phyloP scores from a whole-genome alignment of 2,329 filamentous ascomycete genomes.

The Colletotrichum lentis region DNA sequence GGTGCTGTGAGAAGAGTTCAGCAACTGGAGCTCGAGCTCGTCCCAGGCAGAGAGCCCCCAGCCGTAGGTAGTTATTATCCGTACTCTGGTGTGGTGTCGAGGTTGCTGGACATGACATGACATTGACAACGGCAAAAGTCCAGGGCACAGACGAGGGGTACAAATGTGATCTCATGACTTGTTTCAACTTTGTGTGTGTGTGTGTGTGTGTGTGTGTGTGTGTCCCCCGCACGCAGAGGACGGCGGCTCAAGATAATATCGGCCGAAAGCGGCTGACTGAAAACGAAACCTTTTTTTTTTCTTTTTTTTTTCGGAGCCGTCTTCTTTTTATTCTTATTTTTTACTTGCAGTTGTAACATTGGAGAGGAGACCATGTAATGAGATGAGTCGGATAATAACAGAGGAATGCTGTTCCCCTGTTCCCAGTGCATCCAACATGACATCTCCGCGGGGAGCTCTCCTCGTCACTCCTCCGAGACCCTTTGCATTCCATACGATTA shows the following conservation, averaged over 20 bases:
- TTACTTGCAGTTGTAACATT: no score
- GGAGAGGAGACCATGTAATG: not conserved
- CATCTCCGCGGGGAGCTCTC: not conserved
- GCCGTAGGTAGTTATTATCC: no score
- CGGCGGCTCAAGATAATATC: conserved; percentile 7
- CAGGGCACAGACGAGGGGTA: not conserved
- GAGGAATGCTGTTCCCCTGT: no score
- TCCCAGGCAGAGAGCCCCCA: no score
- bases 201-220: conserved; percentile 3
- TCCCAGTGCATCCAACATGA: not conserved
- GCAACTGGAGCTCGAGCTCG: not conserved
- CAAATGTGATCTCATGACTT: conserved; percentile 35
- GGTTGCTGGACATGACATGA: not conserved
- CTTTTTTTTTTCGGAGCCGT: no score
- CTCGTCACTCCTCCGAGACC: not conserved
- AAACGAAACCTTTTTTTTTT: conserved; percentile 13
- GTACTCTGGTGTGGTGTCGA: not conserved
- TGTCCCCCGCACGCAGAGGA: conserved; percentile 22
- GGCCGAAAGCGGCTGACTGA: conserved; percentile 31
- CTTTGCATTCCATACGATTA: not conserved
- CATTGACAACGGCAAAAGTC: not conserved
- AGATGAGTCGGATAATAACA: not conserved
- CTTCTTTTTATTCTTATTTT: no score
- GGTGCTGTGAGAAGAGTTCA: no score
- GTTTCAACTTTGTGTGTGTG: conserved; percentile 31